These are phyloP conservation scores for Plenodomus lindquistii DNA, from an alignment of 2,329 filamentous ascomycete genomes.

Conservation along the genomic window DNA sequence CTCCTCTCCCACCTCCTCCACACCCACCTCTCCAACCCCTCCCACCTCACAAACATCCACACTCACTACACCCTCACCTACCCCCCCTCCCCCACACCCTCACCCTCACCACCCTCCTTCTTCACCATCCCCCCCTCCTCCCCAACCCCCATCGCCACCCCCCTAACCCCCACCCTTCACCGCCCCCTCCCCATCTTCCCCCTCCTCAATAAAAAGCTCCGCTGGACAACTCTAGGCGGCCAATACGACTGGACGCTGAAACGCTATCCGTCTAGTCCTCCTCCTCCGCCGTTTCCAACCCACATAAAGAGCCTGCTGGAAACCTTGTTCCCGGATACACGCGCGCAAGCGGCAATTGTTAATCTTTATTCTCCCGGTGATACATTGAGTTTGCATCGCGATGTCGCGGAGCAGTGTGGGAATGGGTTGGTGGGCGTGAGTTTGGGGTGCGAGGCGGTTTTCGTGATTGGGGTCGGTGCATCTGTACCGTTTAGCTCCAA, in stretches of 20 bases:
- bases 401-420: slow-evolving; percentile 84
- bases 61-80: slow-evolving; percentile 76
- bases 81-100: slow-evolving; percentile 58
- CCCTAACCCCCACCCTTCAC: slow-evolving; percentile 75
- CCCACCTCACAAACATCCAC: slow-evolving; percentile 88
- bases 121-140: slow-evolving; percentile 52
- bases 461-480: slow-evolving; percentile 67
- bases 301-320: slow-evolving; percentile 73
- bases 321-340: slow-evolving; percentile 73
- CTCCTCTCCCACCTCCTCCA: slow-evolving; percentile 78
- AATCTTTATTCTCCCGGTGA: slow-evolving; percentile 92
- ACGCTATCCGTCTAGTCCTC: slow-evolving; percentile 69
- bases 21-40: slow-evolving; percentile 71
- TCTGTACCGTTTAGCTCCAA: background rate
- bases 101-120: slow-evolving; percentile 52
- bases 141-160: slow-evolving; percentile 42
- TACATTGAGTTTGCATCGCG: slow-evolving; percentile 88
- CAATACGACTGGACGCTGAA: slow-evolving; percentile 97
- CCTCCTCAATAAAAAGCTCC: slow-evolving; percentile 77
- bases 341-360: slow-evolving; percentile 86
- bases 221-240: slow-evolving; percentile 92
- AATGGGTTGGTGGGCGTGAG: slow-evolving; percentile 82
- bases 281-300: slow-evolving; percentile 69
- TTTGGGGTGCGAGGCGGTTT: slow-evolving; percentile 86
- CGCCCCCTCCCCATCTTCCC: slow-evolving; percentile 70